phyloP scores from a whole-genome alignment of 2,329 filamentous ascomycete species.

The Emergomyces orientalis region DNA sequence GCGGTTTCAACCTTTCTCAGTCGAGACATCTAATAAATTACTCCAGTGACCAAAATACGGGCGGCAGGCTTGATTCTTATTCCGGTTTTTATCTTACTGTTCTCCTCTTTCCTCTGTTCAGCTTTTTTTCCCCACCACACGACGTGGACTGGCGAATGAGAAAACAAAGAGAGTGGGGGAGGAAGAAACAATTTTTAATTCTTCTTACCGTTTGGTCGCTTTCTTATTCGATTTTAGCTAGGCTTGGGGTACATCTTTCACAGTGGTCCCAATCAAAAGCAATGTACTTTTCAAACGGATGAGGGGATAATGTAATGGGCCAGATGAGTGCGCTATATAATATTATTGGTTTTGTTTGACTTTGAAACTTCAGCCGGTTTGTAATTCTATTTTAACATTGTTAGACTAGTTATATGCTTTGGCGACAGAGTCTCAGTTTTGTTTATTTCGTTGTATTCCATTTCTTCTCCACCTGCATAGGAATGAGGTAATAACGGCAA shows the following conservation, averaged over 20 bases:
- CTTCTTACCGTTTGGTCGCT: not conserved
- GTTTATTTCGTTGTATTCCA: not conserved
- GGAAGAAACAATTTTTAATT: not conserved
- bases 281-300: constrained; percentile 8
- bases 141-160: not conserved
- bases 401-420: not conserved
- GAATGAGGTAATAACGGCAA: not conserved
- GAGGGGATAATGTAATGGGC: not conserved
- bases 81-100: not conserved
- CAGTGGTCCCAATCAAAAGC: not conserved
- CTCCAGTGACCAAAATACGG: not conserved
- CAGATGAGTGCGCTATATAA: not conserved
- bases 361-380: not conserved
- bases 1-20: not conserved
- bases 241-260: constrained; percentile 14
- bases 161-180: not conserved
- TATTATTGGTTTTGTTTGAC: not conserved
- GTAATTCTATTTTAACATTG: not conserved
- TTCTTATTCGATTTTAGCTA: constrained; percentile 1
- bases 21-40: not conserved
- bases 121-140: not conserved
- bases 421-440: not conserved
- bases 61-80: not conserved
- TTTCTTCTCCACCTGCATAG: not conserved
- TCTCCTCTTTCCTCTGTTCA: not conserved